Percentiles rank a stretch among this genome's conserved stretches.
Evolutionary conservation across 805 yeast genomes (phyloP).

Genomic region (Ogataea pilisensis): DNA sequence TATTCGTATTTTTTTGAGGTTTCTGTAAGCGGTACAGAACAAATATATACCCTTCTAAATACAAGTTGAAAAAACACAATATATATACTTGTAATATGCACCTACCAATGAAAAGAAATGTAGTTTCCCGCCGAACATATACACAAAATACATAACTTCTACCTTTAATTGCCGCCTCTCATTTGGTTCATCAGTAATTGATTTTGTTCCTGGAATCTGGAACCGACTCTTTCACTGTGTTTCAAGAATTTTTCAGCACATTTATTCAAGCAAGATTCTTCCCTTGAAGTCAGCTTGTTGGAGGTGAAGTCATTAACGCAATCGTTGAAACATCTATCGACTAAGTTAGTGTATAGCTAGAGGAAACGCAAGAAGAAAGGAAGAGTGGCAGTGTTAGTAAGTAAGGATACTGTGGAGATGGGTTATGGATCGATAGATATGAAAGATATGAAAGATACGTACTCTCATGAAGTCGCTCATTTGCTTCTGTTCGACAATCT

Average conservation of each 20-base stretch:
- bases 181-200: conserved; percentile 66
- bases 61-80: conserved; percentile 5
- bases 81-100: too few species aligned
- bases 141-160: not conserved
- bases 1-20: too few species aligned
- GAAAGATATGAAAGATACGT: conserved; percentile 23
- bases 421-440: not conserved
- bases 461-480: conserved; percentile 98
- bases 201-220: conserved; percentile 98
- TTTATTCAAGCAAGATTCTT: conserved; percentile 77
- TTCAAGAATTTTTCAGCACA: conserved; percentile 97
- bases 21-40: conserved; percentile 3
- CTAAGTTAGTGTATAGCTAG: conserved; percentile 80
- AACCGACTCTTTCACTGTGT: conserved; percentile 97
- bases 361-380: not conserved
- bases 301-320: conserved; percentile 99
- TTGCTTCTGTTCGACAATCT: conserved; percentile 93
- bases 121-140: too few species aligned
- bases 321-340: conserved; percentile 94
- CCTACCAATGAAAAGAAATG: too few species aligned
- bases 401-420: too few species aligned
- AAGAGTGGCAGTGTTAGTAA: conserved; percentile 1
- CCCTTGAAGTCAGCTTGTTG: conserved; percentile 77
- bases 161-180: conserved; percentile 31
- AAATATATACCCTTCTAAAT: conserved; percentile 7